phyloP scores from a whole-genome alignment of 495 filamentous ascomycete genomes.

The Aspergillus homomorphus region DNA sequence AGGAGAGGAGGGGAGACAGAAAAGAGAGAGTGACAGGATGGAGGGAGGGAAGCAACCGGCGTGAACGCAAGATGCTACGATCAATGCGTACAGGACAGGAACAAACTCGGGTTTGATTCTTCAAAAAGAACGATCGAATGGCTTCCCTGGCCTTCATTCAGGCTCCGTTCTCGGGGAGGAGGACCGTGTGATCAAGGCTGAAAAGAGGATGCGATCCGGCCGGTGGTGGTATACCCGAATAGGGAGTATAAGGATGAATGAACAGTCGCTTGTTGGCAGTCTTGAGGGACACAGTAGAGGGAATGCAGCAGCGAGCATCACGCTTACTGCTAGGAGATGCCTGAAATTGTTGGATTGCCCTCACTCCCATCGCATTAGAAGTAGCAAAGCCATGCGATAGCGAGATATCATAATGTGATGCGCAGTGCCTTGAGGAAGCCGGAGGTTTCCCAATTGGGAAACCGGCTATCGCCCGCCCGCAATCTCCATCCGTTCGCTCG shows the following conservation, averaged over 20 bases:
- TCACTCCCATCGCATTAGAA: background rate
- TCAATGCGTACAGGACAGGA: constrained; percentile 10
- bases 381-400: background rate
- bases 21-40: constrained; percentile 10
- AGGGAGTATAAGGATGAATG: background rate
- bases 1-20: constrained; percentile 12
- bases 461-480: background rate
- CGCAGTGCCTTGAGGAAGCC: background rate
- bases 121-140: background rate
- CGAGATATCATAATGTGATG: background rate
- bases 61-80: constrained; percentile 9
- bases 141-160: background rate
- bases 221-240: background rate
- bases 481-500: constrained; percentile 1
- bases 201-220: background rate
- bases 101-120: background rate
- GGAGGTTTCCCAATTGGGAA: background rate
- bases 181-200: background rate
- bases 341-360: too few relatives aligned
- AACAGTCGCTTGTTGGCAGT: background rate
- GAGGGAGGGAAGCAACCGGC: constrained; percentile 3
- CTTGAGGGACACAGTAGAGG: background rate
- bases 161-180: background rate
- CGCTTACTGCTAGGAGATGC: too few relatives aligned
- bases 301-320: background rate